Evolutionary conservation across 305 asterid genomes (phyloP).

Genomic region (Plantago coronopus): DNA sequence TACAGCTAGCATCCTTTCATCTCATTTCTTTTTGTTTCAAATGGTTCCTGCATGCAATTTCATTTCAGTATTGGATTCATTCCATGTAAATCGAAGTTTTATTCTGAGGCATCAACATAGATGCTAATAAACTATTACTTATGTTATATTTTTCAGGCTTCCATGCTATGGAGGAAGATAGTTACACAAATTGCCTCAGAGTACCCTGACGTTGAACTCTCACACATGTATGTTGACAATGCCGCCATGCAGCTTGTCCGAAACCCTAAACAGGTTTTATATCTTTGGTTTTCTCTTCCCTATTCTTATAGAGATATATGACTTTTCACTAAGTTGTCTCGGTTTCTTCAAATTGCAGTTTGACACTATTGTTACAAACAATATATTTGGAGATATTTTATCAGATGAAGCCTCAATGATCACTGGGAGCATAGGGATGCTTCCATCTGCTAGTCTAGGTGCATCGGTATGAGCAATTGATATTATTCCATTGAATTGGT

Average conservation of each 20-base stretch:
- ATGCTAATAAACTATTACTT: background rate
- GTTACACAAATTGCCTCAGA: constrained; percentile 62
- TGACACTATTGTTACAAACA: constrained; percentile 91
- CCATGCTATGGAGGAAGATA: constrained; percentile 92
- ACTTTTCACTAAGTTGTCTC: constrained; percentile 10
- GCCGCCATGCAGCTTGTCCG: constrained; percentile 99
- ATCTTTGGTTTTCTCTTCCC: constrained; percentile 14
- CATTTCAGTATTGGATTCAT: too few species aligned
- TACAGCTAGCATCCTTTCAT: background rate
- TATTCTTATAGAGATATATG: constrained; percentile 13
- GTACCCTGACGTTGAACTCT: constrained; percentile 86
- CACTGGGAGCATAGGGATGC: constrained; percentile 98
- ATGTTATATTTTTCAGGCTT: constrained; percentile 50
- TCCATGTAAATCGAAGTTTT: too few species aligned
- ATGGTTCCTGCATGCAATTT: too few species aligned
- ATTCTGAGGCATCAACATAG: too few species aligned
- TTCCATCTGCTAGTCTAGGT: constrained; percentile 94
- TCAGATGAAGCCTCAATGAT: constrained; percentile 99
- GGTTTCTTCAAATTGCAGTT: constrained; percentile 54
- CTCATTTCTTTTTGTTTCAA: too few species aligned
- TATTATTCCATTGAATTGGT: background rate
- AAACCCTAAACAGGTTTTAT: constrained; percentile 80
- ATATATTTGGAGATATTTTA: constrained; percentile 91
- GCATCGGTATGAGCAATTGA: constrained; percentile 53
- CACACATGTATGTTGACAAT: constrained; percentile 97